Conservation (phyloP, 495 filamentous ascomycete species). For the Ascodesmis nigricans region DNA sequence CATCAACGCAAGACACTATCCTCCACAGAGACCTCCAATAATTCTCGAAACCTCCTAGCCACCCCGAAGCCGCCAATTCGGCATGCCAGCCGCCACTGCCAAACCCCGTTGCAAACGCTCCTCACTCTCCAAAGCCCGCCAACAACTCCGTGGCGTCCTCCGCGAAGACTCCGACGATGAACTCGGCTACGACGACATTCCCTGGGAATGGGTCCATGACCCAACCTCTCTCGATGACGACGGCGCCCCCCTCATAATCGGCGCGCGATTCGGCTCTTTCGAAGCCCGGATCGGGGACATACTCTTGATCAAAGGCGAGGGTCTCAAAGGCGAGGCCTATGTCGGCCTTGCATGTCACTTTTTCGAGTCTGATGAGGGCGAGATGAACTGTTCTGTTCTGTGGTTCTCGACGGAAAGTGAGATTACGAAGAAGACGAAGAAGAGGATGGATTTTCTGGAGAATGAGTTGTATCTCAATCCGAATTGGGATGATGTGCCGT, state of each 20-base stretch:
- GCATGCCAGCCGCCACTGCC: no score
- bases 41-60: no score
- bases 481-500: slow-evolving; percentile 58
- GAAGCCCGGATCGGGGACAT: slow-evolving; percentile 61
- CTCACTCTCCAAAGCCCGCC: slow-evolving; percentile 29
- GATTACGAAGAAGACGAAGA: slow-evolving; percentile 61
- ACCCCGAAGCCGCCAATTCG: no score
- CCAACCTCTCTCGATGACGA: slow-evolving; percentile 22
- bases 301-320: slow-evolving; percentile 65
- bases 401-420: slow-evolving; percentile 89
- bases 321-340: slow-evolving; percentile 60
- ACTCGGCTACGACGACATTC: slow-evolving; percentile 56
- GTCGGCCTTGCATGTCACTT: slow-evolving; percentile 73
- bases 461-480: slow-evolving; percentile 87
- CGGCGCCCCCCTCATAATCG: slow-evolving; percentile 37
- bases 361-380: slow-evolving; percentile 28
- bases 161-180: slow-evolving; percentile 87
- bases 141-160: slow-evolving; percentile 41
- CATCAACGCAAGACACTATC: no score
- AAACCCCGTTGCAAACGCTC: no score
- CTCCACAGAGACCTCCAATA: no score
- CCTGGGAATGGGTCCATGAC: slow-evolving; percentile 83
- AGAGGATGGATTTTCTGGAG: slow-evolving; percentile 47
- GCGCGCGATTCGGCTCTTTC: slow-evolving; percentile 69
- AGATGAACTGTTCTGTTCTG: slow-evolving; percentile 38